Evolutionary conservation across 768 basidiomycete genomes (phyloP), one percentile per base, ranked within the genome.

Genomic region (Leccinum truebloodii): DNA sequence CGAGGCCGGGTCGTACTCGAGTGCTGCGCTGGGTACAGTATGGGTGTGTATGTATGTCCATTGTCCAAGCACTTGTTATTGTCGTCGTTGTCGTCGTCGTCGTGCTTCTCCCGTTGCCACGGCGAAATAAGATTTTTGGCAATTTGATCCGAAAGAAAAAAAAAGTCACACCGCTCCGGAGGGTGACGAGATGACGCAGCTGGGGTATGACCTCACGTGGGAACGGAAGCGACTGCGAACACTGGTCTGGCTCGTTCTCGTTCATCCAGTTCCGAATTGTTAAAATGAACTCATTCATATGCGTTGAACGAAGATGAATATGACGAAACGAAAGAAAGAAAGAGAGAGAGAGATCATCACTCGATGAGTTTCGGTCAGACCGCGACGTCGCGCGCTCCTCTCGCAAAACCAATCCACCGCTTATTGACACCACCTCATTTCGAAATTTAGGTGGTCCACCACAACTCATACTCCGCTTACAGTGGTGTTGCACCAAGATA

Each of bases 111-210:
- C 37, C 41, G 62, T 65, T 65, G 57, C 49, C 58, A 64, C 49
- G 59, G 64, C 52, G 56, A 61, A 64, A 71, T 73, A 69, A 70
- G 69, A 70, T 72, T 65, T 24, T 32, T 26, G 32, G 37, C 49
- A 7, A 22, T 61, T 58, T 72, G 73, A 73, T 72, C 73, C 71
- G 73, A 63, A 51, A 58, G 20, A 53, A 34, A 18, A 32, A 30
- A 52, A 41, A 41, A n/a, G 41, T 44, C n/a, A n/a, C 41, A 44
- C 39, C 18, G 39, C 14, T 41, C 39, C 39, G 39, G 26, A 24
- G 41, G 18, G 32, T 12, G 18, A 46, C 65, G 30, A 59, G 16
- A 72, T 72, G 73, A 74, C 73, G 71, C 71, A 74, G 56, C 63
- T 55, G 71, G 71, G 70, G 71, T 64, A 67, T n/a, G 41, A 44